Evolutionary conservation across 108 stramenopile genomes (phyloP).

Genomic region (Cylindrotheca closterium): DNA sequence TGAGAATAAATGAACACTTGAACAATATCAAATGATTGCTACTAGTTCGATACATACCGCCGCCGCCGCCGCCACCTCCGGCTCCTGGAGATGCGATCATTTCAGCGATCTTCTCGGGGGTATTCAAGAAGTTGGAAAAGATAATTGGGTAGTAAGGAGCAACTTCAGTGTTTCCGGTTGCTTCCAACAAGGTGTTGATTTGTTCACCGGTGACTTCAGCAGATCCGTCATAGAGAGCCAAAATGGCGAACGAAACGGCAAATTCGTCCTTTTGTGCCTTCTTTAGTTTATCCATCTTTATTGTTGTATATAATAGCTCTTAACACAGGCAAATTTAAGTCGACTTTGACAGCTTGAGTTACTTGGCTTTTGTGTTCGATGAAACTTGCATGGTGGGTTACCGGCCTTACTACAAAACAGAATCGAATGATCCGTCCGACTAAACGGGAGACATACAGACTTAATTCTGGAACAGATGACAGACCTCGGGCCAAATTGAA

Average conservation of each 20-base stretch:
- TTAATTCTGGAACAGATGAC: no score
- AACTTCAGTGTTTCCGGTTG: slow-evolving; percentile 93
- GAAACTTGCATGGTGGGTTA: not conserved
- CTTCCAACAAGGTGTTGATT: slow-evolving; percentile 84
- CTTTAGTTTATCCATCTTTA: slow-evolving; percentile 76
- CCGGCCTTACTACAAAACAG: no score
- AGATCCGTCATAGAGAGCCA: slow-evolving; percentile 93
- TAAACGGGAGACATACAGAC: no score
- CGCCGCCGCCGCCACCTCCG: slow-evolving; percentile 62
- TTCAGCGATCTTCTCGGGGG: slow-evolving; percentile 76
- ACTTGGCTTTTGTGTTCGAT: slow-evolving; percentile 4
- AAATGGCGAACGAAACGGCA: slow-evolving; percentile 88
- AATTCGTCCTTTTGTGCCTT: slow-evolving; percentile 94
- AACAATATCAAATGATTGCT: no score
- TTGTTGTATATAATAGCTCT: slow-evolving; percentile 16
- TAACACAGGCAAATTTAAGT: slow-evolving; percentile 52
- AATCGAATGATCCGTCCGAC: no score
- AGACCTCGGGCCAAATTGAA: no score
- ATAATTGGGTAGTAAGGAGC: slow-evolving; percentile 95
- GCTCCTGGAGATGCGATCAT: slow-evolving; percentile 81
- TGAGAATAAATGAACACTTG: not conserved
- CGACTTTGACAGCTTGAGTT: slow-evolving; percentile 44
- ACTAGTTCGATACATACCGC: slow-evolving; percentile 2
- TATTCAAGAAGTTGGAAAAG: slow-evolving; percentile 83
- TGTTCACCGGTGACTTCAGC: slow-evolving; percentile 91